Evolutionary conservation across 192 early-diverging fungal species (phyloP), one percentile per base, ranked within the genome.

Genomic region (Funneliformis geosporum): DNA sequence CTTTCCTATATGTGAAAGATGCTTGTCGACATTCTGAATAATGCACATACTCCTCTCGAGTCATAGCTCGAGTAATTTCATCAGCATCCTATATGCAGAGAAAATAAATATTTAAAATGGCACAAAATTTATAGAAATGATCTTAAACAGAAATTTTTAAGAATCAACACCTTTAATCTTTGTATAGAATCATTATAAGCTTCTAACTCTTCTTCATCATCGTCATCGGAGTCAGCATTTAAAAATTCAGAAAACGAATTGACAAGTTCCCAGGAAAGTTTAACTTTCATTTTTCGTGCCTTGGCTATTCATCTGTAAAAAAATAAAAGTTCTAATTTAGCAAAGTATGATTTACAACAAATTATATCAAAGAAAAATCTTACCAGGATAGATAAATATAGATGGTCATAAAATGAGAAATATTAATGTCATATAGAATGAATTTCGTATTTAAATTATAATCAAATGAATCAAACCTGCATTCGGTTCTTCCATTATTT

Each of bases 11-110:
- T 5, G 95, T 97, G 73, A 99, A 99, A 10, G 94, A 96, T 9
- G 98, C 97, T 85, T 98, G 96, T n/a, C 97, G 89, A 83, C 96
- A 98, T 83, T 98, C 96, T 8, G 97, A 96, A 80, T 97, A 99
- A 86, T 97, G 95, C 28, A 98, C 96, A 83, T 99, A 99, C 85
- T 99, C 95, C n/a, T 97, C 96, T 78, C 97, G 92, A 27, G 96
- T 95, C 98, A 99, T 99, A 18, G 90, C 93, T 21, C 89, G 83
- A 5, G 98, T 99, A 4, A 97, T 87, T 62, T 96, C 93, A 80
- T 99, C 98, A 5, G 98, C 98, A 40, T 92, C 91, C 88, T 89
- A 73, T 28, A 81, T 55, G 18, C 16, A 55, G 21, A 21, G 46
- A 28, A 14, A 60, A 33, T 33, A 0, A 33, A 33, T 33, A 33